Conservation (phyloP, 306 rosid genomes). For the Lathyrus aphaca region DNA sequence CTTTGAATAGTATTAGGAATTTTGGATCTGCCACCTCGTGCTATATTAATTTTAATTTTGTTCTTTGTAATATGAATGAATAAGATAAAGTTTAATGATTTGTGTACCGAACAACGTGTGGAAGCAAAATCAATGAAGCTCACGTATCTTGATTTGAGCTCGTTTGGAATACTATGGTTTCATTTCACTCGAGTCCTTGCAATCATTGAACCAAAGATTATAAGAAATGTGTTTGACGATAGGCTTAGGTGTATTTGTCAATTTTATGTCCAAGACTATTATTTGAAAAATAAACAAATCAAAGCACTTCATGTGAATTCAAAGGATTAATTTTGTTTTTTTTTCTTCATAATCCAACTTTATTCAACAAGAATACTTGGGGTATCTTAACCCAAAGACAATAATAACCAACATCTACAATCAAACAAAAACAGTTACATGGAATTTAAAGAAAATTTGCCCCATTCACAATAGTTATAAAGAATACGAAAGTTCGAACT, state of each 20-base stretch:
- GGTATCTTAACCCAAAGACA: too few species aligned
- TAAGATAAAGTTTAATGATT: background rate
- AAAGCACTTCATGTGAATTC: background rate
- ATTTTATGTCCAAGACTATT: constrained; percentile 27
- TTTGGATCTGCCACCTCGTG: constrained; percentile 35
- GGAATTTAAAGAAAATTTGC: too few species aligned
- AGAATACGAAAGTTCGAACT: too few species aligned
- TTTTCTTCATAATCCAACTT: too few species aligned
- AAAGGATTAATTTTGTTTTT: too few species aligned
- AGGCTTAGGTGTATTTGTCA: constrained; percentile 25
- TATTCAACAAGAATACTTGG: too few species aligned
- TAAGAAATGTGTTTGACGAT: constrained; percentile 10
- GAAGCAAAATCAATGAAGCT: constrained; percentile 43
- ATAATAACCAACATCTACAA: too few species aligned
- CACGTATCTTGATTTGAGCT: constrained; percentile 37
- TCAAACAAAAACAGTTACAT: too few species aligned
- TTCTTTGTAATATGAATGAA: background rate
- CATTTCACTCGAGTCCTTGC: background rate
- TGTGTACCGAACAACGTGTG: constrained; percentile 21
- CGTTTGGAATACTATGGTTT: constrained; percentile 8
- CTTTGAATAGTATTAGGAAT: constrained; percentile 16
- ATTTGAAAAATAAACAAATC: background rate
- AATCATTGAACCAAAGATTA: constrained; percentile 22
- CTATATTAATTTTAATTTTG: background rate
- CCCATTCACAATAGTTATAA: too few species aligned